Percentiles rank a stretch among this genome's conserved stretches.
Evolutionary conservation across 805 yeast species (phyloP).

Genomic region (Lipomyces orientalis): DNA sequence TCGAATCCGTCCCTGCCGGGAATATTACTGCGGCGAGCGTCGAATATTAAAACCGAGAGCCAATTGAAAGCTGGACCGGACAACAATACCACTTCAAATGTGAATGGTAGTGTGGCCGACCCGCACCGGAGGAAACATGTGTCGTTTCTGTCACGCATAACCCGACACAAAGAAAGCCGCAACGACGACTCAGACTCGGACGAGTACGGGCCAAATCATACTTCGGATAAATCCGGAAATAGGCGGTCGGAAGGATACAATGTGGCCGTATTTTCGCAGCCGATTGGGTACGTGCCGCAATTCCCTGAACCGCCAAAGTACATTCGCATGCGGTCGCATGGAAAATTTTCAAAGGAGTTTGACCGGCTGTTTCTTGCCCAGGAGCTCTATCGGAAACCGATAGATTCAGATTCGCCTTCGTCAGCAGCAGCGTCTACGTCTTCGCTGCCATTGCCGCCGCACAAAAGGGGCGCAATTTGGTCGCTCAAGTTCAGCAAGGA

Average conservation of each 20-base stretch:
- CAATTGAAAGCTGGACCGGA: not conserved
- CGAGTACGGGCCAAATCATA: not conserved
- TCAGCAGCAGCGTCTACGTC: constrained; percentile 21
- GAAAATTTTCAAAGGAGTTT: constrained; percentile 42
- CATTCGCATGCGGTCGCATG: constrained; percentile 45
- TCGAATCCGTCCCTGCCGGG: not conserved
- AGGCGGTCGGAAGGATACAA: constrained; percentile 43
- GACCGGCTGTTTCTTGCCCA: constrained; percentile 47
- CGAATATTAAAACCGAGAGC: constrained; percentile 7
- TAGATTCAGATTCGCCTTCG: constrained; percentile 1
- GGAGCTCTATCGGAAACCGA: constrained; percentile 38
- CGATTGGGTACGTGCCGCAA: constrained; percentile 40
- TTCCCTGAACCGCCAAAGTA: constrained; percentile 44
- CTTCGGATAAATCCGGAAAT: not conserved
- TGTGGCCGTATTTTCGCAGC: constrained; percentile 39
- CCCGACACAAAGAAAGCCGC: not conserved
- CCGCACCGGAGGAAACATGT: not conserved
- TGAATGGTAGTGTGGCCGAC: not conserved
- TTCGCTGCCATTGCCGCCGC: constrained; percentile 31
- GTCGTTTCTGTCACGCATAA: constrained; percentile 3
- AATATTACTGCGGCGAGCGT: constrained; percentile 12
- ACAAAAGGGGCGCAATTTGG: constrained; percentile 62
- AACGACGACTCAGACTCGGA: constrained; percentile 13
- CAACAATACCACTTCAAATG: not conserved
- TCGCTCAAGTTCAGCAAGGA: constrained; percentile 74